Base-by-base conservation (phyloP, 176 grass and related monocot species). In the Phragmites australis region DNA sequence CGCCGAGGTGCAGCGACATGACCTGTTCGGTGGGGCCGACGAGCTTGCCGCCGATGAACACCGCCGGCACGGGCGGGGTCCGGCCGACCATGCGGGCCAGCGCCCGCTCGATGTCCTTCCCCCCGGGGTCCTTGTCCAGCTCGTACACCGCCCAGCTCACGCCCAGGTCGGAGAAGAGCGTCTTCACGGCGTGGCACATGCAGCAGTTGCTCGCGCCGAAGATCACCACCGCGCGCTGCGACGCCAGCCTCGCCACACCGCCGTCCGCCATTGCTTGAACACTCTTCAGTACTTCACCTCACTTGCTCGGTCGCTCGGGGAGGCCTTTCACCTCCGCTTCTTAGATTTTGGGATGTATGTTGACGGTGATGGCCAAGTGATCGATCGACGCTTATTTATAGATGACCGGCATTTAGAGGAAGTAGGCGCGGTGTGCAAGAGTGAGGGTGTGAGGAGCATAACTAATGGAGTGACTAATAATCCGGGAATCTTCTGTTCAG, bases 101-200 rank as follows among this genome's bases (percentile, higher is more conserved):
- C 23, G 82, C 86, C 52, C 39, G 17, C 65, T 94, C 92, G 45
- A 94, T 70, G 16, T 91, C 86, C 41, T 70, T 87, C 16, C 92
- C 89, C 10, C 13, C 42, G 19, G 88, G 86, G 27, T 91, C 86
- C 83, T 84, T 78, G 49, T 91, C 89, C 65, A 94, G 68, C 86
- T 94, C 92, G 70, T 86, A 43, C 53, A 89, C 67, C 51, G 75
- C 45, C 68, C 82, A 84, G 71, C 73, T 86, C 27, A 91, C 92
- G 1, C 89, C 89, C 10, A 94, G 75, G 6, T 78, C 86, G 0
- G 78, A 84, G 77, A 94, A 89, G 21, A 94, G 77, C 44, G 79
- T 86, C 92, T 86, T 88, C 78, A 94, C 75, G 0, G 86, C 74
- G 65, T 94, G 89, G 79, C 92, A 94, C 92, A 94, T 94, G 86